Conservation (phyloP, 2,329 filamentous ascomycete species). For the Pyricularia pennisetigena region DNA sequence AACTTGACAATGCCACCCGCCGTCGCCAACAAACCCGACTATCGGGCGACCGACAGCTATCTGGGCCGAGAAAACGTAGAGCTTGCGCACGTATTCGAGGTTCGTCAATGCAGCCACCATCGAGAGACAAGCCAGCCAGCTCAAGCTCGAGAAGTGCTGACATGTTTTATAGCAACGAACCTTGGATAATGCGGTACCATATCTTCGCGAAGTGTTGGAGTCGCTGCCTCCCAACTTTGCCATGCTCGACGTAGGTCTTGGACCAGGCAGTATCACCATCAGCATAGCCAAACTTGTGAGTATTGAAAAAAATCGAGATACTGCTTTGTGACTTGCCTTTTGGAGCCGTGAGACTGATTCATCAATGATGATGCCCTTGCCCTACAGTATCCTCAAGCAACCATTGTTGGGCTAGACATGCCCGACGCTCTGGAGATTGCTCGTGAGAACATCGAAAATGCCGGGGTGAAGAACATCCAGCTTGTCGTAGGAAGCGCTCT, state of each 20-base stretch:
- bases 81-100: background rate
- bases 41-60: slow-evolving; percentile 2
- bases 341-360: background rate
- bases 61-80: background rate
- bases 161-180: background rate
- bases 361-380: too few species aligned
- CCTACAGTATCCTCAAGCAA: background rate
- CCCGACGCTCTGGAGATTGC: slow-evolving; percentile 17
- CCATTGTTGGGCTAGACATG: slow-evolving; percentile 17
- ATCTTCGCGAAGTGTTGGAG: slow-evolving; percentile 1
- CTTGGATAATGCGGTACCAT: slow-evolving; percentile 1
- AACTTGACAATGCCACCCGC: background rate
- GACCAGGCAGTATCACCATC: slow-evolving; percentile 7
- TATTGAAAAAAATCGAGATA: background rate
- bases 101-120: background rate
- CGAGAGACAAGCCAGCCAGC: too few species aligned
- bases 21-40: background rate
- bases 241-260: slow-evolving; percentile 6
- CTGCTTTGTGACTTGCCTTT: background rate
- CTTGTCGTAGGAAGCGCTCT: slow-evolving; percentile 19
- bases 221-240: slow-evolving; percentile 2
- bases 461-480: slow-evolving; percentile 18
- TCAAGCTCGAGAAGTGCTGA: background rate
- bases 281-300: slow-evolving; percentile 1
- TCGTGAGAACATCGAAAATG: slow-evolving; percentile 15